Evolutionary conservation across 306 rosid species (phyloP).

Genomic region (Lotus japonicus): DNA sequence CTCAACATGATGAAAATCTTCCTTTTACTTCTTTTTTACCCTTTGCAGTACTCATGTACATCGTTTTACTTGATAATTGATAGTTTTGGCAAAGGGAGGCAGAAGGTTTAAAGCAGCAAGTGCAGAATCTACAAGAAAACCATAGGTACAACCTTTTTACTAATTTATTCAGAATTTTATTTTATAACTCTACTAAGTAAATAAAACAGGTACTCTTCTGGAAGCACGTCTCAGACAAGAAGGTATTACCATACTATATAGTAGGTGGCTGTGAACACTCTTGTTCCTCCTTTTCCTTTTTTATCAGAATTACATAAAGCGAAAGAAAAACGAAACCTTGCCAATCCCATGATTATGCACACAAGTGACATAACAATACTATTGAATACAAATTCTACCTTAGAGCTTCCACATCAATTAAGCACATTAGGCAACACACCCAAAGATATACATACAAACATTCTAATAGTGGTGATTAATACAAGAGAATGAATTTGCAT

Average conservation of each 20-base stretch:
- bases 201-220: neutral
- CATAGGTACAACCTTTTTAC: constrained; percentile 48
- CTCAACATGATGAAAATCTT: neutral
- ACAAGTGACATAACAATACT: neutral
- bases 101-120: constrained; percentile 62
- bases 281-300: neutral
- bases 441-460: neutral
- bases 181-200: neutral
- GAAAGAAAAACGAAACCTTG: neutral
- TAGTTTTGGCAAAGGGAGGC: constrained; percentile 85
- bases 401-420: neutral
- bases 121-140: constrained; percentile 63
- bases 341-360: neutral
- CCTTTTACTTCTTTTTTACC: neutral
- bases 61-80: constrained; percentile 22
- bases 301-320: neutral
- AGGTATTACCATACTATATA: constrained; percentile 6
- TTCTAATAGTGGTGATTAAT: too few species aligned
- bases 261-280: neutral
- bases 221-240: neutral
- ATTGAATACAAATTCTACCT: neutral
- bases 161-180: neutral
- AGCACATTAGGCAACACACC: neutral
- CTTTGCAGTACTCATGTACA: neutral
- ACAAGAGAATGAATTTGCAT: too few species aligned